phyloP scores from a whole-genome alignment of 2,329 filamentous ascomycete species.

The Didymella lethalis region DNA sequence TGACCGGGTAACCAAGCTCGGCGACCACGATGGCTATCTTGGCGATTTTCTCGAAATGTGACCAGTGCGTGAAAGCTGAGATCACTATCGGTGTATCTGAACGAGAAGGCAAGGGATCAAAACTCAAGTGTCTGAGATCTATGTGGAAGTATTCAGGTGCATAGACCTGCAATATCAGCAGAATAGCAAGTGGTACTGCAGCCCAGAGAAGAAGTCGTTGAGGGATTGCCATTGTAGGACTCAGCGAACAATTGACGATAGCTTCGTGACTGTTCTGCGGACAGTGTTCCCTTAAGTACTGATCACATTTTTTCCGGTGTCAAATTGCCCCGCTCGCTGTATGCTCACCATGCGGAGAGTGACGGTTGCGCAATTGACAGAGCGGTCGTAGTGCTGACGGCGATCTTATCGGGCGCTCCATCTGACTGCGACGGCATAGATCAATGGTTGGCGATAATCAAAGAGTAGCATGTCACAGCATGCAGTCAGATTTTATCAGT shows the following conservation, averaged over 20 bases:
- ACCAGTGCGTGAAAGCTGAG: background rate
- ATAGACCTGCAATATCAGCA: background rate
- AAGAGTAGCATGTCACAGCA: background rate
- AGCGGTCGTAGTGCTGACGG: background rate
- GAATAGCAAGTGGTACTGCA: background rate
- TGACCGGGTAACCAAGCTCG: background rate
- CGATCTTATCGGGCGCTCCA: background rate
- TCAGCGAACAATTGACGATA: background rate
- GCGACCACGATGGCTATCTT: background rate
- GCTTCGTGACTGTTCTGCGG: background rate
- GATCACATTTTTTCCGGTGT: background rate
- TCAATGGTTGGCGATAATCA: background rate
- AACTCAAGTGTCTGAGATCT: background rate
- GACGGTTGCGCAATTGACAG: background rate
- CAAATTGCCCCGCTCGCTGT: background rate
- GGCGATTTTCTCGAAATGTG: background rate
- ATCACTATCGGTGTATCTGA: background rate
- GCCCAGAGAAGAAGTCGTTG: background rate
- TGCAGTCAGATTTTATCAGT: background rate
- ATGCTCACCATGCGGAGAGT: background rate
- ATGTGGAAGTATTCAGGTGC: background rate
- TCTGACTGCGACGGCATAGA: background rate
- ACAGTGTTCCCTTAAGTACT: background rate
- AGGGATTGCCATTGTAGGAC: background rate
- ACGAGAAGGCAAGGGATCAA: background rate